Evolutionary conservation across 1,284 basidiomycete genomes (phyloP), one percentile per base, ranked within the genome.

Genomic region (Sporisorium graminicola): DNA sequence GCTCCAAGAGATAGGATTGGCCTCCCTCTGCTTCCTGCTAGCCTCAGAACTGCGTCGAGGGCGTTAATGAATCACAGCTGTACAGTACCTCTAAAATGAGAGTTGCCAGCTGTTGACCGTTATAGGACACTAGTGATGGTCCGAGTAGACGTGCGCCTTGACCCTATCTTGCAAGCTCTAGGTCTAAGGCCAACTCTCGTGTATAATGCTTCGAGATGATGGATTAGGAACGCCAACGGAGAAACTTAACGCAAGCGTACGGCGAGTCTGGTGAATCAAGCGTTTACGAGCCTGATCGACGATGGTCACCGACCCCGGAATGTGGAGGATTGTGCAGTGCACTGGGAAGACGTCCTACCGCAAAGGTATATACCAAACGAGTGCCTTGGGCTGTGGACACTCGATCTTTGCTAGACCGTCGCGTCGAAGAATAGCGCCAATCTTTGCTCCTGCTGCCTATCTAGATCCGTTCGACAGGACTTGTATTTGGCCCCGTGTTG

Each of bases 61-160:
- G 27, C 18, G 26, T 24, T n/a, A 12, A 18, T 16, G n/a, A 14
- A 24, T 35, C n/a, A 29, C 14, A n/a, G n/a, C 9, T 9, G 52
- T 9, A 31, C 29, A 5, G 37, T 37, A 46, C 20, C 43, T 57
- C 20, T 35, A 46, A 33, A 9, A 22, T 6, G 9, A 9, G 22
- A n/a, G 27, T 24, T 26, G 33, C 6, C 22, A 3, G 24, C 27
- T 8, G 33, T 20, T 22, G n/a, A 16, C 10, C 24, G 29, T 33
- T 33, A 27, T 22, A 16, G 9, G 42, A 20, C 35, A 40, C 12
- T 29, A 24, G 35, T 29, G 24, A 16, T 49, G 46, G 44, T 58
- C 50, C 26, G 50, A 51, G n/a, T 46, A 58, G 68, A 71, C 63
- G 55, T 40, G 59, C 44, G 69, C 69, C 52, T 58, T 57, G 22